Evolutionary conservation across 768 basidiomycete genomes (phyloP).

Genomic region (Amanita muscaria): DNA sequence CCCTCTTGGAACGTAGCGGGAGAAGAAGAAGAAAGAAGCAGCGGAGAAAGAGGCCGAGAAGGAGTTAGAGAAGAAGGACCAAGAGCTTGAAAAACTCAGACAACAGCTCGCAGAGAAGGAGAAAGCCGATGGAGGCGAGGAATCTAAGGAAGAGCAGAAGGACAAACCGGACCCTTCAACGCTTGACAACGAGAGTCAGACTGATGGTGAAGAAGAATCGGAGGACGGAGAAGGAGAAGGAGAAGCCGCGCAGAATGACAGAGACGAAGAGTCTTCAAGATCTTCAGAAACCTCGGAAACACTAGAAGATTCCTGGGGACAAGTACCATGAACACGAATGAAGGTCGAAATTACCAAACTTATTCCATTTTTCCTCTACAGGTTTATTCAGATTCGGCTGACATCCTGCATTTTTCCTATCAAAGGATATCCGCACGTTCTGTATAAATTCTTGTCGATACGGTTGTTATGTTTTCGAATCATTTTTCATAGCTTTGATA

Average conservation of each 20-base stretch:
- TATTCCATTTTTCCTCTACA: no score
- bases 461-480: no score
- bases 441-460: no score
- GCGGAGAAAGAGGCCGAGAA: conserved; percentile 50
- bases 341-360: no score
- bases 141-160: conserved; percentile 17
- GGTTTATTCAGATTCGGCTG: no score
- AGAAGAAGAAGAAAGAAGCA: conserved; percentile 45
- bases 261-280: conserved; percentile 22
- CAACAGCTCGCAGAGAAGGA: conserved; percentile 45
- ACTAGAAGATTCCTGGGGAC: conserved; percentile 6
- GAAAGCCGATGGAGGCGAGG: conserved; percentile 23
- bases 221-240: conserved; percentile 32
- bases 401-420: no score
- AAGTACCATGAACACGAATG: not conserved
- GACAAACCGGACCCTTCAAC: conserved; percentile 18
- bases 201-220: conserved; percentile 24
- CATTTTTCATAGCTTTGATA: no score
- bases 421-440: no score
- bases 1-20: conserved; percentile 25
- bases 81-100: conserved; percentile 45
- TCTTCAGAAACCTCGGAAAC: not conserved
- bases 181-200: conserved; percentile 17
- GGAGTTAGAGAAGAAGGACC: conserved; percentile 58
- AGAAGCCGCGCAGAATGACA: conserved; percentile 13